A percentile compares a stretch with the other conserved stretches of the same genome.
Conservation (phyloP, 352 stramenopile species). For the Phytopythium litorale region DNA sequence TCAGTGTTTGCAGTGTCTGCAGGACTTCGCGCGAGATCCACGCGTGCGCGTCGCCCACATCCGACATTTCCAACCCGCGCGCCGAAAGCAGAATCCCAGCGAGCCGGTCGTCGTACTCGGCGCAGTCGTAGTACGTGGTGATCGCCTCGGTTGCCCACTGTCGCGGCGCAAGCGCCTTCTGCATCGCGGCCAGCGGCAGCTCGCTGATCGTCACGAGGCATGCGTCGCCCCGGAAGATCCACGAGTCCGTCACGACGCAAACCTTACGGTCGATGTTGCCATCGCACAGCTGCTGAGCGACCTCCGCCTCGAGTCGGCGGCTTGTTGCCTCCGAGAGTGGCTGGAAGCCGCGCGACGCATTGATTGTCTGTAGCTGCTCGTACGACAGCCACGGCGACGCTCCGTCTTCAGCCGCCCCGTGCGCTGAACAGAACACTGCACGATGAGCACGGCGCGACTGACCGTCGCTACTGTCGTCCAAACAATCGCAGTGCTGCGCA, state of each 20-base stretch:
- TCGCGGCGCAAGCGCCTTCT: too few species aligned
- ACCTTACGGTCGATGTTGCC: slow-evolving; percentile 6
- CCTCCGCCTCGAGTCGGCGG: background rate
- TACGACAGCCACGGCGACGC: background rate
- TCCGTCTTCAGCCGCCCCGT: too few species aligned
- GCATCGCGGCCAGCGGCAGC: background rate
- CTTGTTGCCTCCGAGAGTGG: background rate
- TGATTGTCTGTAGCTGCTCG: background rate
- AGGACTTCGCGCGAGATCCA: background rate
- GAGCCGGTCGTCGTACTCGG: background rate
- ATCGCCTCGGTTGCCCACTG: background rate
- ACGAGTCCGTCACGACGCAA: slow-evolving; percentile 7
- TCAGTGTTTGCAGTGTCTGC: background rate
- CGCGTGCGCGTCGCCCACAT: background rate
- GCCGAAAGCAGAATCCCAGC: background rate
- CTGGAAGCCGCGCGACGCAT: background rate
- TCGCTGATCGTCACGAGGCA: background rate
- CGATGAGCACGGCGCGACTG: too few species aligned
- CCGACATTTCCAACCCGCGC: background rate
- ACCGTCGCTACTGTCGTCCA: too few species aligned
- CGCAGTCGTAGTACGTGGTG: background rate
- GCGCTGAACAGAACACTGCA: too few species aligned
- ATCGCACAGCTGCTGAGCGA: background rate
- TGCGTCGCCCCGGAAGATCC: slow-evolving; percentile 4
- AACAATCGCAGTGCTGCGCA: too few species aligned